Evolutionary conservation across 106 monocot species (phyloP).

Genomic region (Allium sativum): DNA sequence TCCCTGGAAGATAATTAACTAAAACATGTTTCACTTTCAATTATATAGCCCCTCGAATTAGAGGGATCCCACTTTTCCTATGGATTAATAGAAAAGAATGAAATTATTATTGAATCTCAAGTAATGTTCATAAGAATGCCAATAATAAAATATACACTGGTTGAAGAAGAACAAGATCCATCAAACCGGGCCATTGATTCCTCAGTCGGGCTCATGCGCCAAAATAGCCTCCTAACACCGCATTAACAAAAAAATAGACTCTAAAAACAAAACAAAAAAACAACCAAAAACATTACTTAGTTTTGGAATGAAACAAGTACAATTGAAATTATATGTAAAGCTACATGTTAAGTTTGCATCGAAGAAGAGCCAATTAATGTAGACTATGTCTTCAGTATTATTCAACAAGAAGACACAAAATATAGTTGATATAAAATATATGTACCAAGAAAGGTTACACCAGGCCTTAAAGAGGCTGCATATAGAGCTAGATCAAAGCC

Average conservation of each 20-base stretch:
- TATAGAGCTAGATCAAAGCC: conserved; percentile 39
- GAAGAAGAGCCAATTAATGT: neutral
- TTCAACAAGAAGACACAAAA: neutral
- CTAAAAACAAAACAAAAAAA: conserved; percentile 35
- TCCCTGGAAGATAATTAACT: neutral
- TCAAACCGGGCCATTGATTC: conserved; percentile 20
- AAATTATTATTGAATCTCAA: conserved; percentile 16
- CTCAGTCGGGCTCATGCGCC: conserved; percentile 21
- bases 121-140: conserved; percentile 20
- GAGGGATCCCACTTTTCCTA: neutral
- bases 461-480: conserved; percentile 8
- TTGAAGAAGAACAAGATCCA: conserved; percentile 35
- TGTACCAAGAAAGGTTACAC: conserved; percentile 12
- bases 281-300: conserved; percentile 33
- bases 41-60: neutral
- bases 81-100: conserved; percentile 10
- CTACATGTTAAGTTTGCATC: conserved; percentile 1
- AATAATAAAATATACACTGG: conserved; percentile 8
- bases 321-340: neutral
- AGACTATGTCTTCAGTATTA: neutral
- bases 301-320: conserved; percentile 9
- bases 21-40: neutral
- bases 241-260: conserved; percentile 31
- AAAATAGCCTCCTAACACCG: conserved; percentile 27
- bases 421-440: conserved; percentile 1